phyloP scores from a whole-genome alignment of 2,329 filamentous ascomycete species.

The Chaetomium sp. region DNA sequence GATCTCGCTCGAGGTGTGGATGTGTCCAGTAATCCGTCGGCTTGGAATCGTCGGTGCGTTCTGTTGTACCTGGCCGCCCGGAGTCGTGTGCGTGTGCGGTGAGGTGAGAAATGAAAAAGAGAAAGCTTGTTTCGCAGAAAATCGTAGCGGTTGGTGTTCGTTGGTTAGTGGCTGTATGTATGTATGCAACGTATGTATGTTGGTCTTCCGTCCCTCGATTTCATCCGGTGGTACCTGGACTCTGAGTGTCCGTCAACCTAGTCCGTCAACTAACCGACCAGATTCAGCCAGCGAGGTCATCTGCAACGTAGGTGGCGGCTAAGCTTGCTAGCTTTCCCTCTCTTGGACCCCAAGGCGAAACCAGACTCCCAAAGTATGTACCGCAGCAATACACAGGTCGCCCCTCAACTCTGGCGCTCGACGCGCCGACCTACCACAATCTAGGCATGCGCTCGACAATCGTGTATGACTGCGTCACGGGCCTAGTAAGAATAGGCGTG shows the following conservation, averaged over 20 bases:
- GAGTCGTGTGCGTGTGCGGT: neutral
- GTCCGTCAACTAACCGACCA: neutral
- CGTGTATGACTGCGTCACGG: neutral
- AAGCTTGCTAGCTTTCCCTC: neutral
- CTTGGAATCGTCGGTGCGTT: neutral
- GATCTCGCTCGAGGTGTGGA: neutral
- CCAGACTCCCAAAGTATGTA: neutral
- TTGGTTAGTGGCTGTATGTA: too few species aligned
- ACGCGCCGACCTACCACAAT: neutral
- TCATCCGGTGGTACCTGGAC: neutral
- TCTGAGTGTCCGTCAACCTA: neutral
- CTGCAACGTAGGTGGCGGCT: slow-evolving; percentile 9
- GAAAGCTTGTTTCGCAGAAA: neutral
- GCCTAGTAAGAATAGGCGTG: neutral
- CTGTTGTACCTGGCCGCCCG: neutral
- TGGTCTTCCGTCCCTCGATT: neutral
- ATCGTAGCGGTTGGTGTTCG: neutral
- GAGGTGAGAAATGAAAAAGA: neutral
- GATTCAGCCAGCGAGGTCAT: slow-evolving; percentile 5
- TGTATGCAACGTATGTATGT: neutral
- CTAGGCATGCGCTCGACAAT: neutral
- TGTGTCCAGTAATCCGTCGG: neutral
- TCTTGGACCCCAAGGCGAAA: neutral
- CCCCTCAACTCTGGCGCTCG: neutral
- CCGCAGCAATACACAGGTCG: neutral